Conservation (phyloP, 805 yeast genomes). For the Torulaspora microellipsoides region DNA sequence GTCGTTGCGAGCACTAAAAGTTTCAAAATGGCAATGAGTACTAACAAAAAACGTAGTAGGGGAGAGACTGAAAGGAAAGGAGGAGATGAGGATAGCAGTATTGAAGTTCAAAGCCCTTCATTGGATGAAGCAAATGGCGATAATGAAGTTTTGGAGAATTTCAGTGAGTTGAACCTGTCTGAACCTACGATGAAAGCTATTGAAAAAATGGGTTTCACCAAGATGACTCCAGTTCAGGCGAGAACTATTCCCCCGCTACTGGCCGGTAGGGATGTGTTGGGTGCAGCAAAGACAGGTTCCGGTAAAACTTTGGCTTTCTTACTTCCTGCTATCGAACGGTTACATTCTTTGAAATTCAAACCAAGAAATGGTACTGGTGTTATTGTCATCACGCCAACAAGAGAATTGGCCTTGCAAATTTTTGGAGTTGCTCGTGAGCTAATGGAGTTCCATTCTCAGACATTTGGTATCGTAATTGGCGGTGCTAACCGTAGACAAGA, state of each 20-base stretch:
- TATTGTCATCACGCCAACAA: conserved; percentile 90
- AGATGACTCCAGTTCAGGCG: conserved; percentile 92
- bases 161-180: conserved; percentile 60
- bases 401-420: conserved; percentile 95
- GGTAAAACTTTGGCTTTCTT: conserved; percentile 96
- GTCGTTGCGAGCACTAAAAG: too few species aligned
- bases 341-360: conserved; percentile 86
- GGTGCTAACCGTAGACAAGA: conserved; percentile 98
- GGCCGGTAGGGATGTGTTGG: conserved; percentile 95
- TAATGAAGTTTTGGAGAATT: conserved; percentile 29
- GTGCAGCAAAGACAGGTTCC: conserved; percentile 99
- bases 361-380: conserved; percentile 99
- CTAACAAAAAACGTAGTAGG: conserved; percentile 7
- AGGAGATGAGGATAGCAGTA: background rate
- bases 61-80: conserved; percentile 4
- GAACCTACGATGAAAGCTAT: conserved; percentile 80
- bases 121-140: conserved; percentile 7
- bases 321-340: conserved; percentile 90
- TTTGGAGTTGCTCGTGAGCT: conserved; percentile 97
- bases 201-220: conserved; percentile 81
- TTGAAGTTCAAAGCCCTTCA: background rate
- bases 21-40: conserved; percentile 5
- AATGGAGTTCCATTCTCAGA: conserved; percentile 86
- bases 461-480: conserved; percentile 95
- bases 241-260: conserved; percentile 93